Conservation (phyloP, 2,329 filamentous ascomycete genomes). For the Lachnellula occidentalis region DNA sequence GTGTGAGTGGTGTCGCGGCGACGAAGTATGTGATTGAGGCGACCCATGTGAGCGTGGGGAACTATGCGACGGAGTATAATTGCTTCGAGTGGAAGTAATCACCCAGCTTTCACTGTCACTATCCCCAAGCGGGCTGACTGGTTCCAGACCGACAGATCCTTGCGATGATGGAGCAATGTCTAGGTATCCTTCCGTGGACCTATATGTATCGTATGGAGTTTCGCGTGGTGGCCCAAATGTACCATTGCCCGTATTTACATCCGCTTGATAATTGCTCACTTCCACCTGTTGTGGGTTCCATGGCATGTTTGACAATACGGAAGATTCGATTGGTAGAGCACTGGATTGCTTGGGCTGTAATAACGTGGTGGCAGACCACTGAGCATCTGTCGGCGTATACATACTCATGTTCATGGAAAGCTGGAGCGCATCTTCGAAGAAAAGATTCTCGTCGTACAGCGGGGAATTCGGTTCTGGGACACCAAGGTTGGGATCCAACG, state of each 20-base stretch:
- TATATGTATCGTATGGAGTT: slow-evolving; percentile 57
- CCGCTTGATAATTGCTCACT: slow-evolving; percentile 10
- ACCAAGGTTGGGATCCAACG: slow-evolving; percentile 6
- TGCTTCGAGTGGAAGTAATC: slow-evolving; percentile 12
- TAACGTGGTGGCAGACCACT: slow-evolving; percentile 11
- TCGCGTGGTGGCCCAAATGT: slow-evolving; percentile 50
- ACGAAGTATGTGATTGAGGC: slow-evolving; percentile 8
- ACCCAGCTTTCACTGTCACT: slow-evolving; percentile 21
- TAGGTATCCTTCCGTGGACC: slow-evolving; percentile 71
- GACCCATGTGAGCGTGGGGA: slow-evolving; percentile 16
- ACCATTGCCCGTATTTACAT: slow-evolving; percentile 12
- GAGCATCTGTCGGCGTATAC: slow-evolving; percentile 5
- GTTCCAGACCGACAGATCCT: slow-evolving; percentile 24
- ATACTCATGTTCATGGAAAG: slow-evolving; percentile 5
- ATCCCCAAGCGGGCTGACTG: slow-evolving; percentile 14
- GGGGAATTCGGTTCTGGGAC: slow-evolving; percentile 8
- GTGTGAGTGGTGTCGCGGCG: slow-evolving; percentile 23
- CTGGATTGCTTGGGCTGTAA: slow-evolving; percentile 7
- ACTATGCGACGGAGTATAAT: slow-evolving; percentile 13
- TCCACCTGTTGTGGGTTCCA: slow-evolving; percentile 21
- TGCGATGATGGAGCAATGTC: slow-evolving; percentile 19
- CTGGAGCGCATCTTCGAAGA: slow-evolving; percentile 11
- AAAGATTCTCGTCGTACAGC: slow-evolving; percentile 11
- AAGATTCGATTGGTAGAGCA: not conserved
- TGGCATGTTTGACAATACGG: slow-evolving; percentile 11